Conservation (phyloP, 805 yeast genomes). For the Kodamaea kaohsiungensis region DNA sequence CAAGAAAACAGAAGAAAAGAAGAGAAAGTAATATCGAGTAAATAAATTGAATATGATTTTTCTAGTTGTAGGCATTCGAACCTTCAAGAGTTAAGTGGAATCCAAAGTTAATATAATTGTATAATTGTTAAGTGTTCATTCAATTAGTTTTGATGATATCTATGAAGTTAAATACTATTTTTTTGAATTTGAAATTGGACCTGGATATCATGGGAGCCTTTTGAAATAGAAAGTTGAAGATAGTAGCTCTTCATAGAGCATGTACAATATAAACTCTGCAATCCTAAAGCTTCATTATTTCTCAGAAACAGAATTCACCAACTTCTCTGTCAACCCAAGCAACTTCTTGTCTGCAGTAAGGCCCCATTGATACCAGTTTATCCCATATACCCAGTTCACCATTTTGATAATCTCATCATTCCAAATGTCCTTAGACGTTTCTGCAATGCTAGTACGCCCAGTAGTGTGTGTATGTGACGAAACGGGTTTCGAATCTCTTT, state of each 20-base stretch:
- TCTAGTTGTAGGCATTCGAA: too few species aligned
- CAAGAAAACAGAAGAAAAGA: conserved; percentile 19
- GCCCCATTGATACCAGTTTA: conserved; percentile 49
- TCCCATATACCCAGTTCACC: conserved; percentile 63
- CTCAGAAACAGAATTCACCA: conserved; percentile 13
- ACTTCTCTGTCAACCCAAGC: conserved; percentile 29
- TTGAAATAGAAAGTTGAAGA: neutral
- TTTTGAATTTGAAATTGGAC: too few species aligned
- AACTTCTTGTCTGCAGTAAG: conserved; percentile 35
- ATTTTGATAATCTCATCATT: conserved; percentile 65
- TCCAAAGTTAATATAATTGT: too few species aligned
- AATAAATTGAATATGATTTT: too few species aligned
- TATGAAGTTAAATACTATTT: too few species aligned
- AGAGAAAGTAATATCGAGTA: neutral
- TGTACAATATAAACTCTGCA: too few species aligned
- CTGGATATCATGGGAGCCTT: too few species aligned
- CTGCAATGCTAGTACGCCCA: conserved; percentile 44
- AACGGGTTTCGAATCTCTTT: conserved; percentile 45
- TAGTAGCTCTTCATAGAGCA: too few species aligned
- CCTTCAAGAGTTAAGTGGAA: too few species aligned
- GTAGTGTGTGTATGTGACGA: conserved; percentile 25
- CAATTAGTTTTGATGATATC: too few species aligned
- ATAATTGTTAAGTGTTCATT: too few species aligned
- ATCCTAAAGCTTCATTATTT: neutral
- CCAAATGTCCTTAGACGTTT: conserved; percentile 79